phyloP scores from a whole-genome alignment of 257 asterid genomes.

The Solanum neorickii region DNA sequence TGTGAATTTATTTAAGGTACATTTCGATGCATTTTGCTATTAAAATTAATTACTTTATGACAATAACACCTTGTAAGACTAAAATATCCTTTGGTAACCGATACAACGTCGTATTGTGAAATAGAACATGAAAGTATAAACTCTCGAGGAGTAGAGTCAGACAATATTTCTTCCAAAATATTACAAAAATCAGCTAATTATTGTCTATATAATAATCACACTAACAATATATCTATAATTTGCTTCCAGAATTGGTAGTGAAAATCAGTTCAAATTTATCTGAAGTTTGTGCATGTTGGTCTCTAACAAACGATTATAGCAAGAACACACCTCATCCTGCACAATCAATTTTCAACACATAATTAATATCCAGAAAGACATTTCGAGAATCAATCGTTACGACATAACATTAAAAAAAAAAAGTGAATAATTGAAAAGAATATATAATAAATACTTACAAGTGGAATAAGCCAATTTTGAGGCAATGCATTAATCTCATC shows the following conservation, averaged over 20 bases:
- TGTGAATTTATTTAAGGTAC: not conserved
- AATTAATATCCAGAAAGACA: not conserved
- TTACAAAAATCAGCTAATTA: not conserved
- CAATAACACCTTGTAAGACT: not conserved
- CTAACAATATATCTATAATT: too few species aligned
- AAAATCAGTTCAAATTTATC: not conserved
- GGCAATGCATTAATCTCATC: not conserved
- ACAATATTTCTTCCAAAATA: not conserved
- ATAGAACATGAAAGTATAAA: too few species aligned
- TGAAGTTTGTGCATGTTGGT: not conserved
- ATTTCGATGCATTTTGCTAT: too few species aligned
- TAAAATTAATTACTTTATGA: too few species aligned
- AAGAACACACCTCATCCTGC: not conserved
- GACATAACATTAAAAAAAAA: not conserved
- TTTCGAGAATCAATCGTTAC: too few species aligned
- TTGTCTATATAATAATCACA: too few species aligned
- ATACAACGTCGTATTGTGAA: too few species aligned
- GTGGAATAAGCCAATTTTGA: not conserved
- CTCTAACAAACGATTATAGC: not conserved
- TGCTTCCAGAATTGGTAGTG: not conserved
- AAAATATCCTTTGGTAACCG: too few species aligned
- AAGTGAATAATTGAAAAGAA: not conserved
- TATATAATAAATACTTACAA: not conserved
- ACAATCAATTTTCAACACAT: not conserved
- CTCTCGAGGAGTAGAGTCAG: too few species aligned